Evolutionary conservation across 73 alveolate species (phyloP).

Genomic region (Uronychia setigera): DNA sequence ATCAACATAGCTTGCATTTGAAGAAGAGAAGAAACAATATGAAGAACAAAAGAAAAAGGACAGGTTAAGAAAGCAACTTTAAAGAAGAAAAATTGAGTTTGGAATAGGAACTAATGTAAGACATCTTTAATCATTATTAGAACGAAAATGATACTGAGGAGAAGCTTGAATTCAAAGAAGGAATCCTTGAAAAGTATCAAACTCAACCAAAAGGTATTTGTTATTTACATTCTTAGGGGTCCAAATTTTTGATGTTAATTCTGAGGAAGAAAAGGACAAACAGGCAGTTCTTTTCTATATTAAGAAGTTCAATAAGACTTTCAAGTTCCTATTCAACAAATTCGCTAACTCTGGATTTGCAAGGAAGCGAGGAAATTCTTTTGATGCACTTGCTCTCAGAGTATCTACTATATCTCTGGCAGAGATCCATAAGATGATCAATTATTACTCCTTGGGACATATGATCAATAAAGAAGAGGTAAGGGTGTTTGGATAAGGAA

Average conservation of each 20-base stretch:
- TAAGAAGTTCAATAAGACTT: constrained; percentile 14
- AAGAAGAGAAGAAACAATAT: neutral
- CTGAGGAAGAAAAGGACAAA: constrained; percentile 59
- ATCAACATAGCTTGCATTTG: neutral
- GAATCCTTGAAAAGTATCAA: constrained; percentile 26
- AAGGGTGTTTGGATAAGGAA: no score
- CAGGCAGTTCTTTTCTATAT: constrained; percentile 42
- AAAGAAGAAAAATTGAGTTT: constrained; percentile 47
- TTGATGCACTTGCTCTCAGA: constrained; percentile 24
- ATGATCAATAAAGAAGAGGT: constrained; percentile 50
- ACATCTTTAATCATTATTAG: neutral
- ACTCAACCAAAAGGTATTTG: neutral
- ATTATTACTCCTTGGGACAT: constrained; percentile 60
- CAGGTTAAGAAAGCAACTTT: constrained; percentile 19
- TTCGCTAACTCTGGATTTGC: constrained; percentile 54
- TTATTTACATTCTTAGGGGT: neutral
- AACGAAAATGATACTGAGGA: constrained; percentile 13
- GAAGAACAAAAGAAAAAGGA: constrained; percentile 14
- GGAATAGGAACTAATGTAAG: constrained; percentile 26
- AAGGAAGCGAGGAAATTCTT: constrained; percentile 13
- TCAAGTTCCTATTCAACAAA: constrained; percentile 41
- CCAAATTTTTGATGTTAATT: constrained; percentile 44
- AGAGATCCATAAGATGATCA: constrained; percentile 42
- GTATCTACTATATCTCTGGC: constrained; percentile 38
- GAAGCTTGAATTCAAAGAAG: constrained; percentile 7